Evolutionary conservation across 2,329 filamentous ascomycete genomes (phyloP), one percentile per base, ranked within the genome.

Genomic region (Fusarium tjaetaba): DNA sequence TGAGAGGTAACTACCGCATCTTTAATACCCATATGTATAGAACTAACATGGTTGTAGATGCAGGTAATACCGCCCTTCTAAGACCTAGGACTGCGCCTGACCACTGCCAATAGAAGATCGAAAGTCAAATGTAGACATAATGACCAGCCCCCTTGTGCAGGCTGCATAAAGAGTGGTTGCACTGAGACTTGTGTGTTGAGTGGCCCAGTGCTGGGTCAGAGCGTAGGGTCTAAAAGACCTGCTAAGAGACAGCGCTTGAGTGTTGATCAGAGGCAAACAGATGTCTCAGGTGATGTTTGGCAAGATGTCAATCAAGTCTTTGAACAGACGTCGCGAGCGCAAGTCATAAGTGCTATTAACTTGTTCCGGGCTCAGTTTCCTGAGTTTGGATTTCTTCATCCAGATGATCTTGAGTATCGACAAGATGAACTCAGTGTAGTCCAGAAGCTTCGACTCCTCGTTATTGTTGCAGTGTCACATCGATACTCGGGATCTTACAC

Each of bases 111-210:
- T 39, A 78, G 76, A 42, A 68, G 51, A 58, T 77, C 76, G 7
- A 78, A 78, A 48, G 72, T 78, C 58, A 78, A 78, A 20, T 78
- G 76, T 16, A 77, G 48, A 28, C 76, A 78, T 41, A 48, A 74
- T 20, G 75, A 73, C 10, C 64, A 74, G n/a, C 51, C 76, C 11
- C 76, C 76, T 20, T 78, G 76, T 38, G 57, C 51, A n/a, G 73
- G 73, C 11, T 78, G 76, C 24, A 30, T 52, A n/a, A 78, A 78
- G 24, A 74, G 73, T 7, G 70, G 64, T 0, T 63, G 61, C 5
- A 65, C 62, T 6, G 55, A 61, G 7, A 70, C 73, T 7, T 78
- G 76, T 26, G 22, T 24, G 8, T 22, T 78, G 11, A 70, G 70
- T n/a, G 75, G 76, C 4, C 76, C 76, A 10, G 16, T 66, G 2